Conservation (phyloP, 176 grass and related monocot species). For the Leersia perrieri region DNA sequence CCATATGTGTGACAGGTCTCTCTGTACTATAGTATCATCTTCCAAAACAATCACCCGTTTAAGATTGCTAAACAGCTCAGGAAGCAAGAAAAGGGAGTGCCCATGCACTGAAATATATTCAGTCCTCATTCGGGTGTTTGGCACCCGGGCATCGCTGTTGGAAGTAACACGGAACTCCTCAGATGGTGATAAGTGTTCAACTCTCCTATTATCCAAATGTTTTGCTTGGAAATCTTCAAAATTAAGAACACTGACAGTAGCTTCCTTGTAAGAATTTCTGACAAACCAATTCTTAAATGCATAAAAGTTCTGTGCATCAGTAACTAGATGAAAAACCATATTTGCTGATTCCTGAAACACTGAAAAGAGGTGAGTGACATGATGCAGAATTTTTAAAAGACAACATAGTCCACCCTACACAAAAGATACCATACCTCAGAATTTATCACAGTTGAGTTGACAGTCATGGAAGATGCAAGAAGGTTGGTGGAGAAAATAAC, state of each 20-base stretch:
- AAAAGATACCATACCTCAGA: slow-evolving; percentile 49
- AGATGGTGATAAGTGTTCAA: slow-evolving; percentile 49
- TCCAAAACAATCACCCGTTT: slow-evolving; percentile 71
- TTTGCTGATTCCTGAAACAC: slow-evolving; percentile 66
- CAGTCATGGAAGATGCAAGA: slow-evolving; percentile 64
- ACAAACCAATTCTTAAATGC: slow-evolving; percentile 79
- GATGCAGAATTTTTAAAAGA: slow-evolving; percentile 37
- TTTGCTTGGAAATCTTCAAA: slow-evolving; percentile 50
- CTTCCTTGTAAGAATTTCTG: slow-evolving; percentile 60
- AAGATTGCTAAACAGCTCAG: slow-evolving; percentile 58
- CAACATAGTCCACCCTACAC: neutral
- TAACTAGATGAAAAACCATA: slow-evolving; percentile 76
- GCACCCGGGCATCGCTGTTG: neutral
- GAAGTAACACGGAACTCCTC: slow-evolving; percentile 65
- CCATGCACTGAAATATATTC: slow-evolving; percentile 73
- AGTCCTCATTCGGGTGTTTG: slow-evolving; percentile 37
- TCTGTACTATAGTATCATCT: slow-evolving; percentile 77
- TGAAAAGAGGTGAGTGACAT: slow-evolving; percentile 39
- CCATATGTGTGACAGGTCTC: slow-evolving; percentile 71
- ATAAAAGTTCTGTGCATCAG: slow-evolving; percentile 68
- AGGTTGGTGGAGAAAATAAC: slow-evolving; percentile 68
- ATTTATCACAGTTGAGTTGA: slow-evolving; percentile 78
- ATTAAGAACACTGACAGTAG: slow-evolving; percentile 49
- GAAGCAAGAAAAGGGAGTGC: slow-evolving; percentile 66
- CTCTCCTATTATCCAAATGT: slow-evolving; percentile 15